These are phyloP conservation scores for Yarrowia divulgata DNA, from an alignment of 805 yeast species.

Conservation along the genomic window DNA sequence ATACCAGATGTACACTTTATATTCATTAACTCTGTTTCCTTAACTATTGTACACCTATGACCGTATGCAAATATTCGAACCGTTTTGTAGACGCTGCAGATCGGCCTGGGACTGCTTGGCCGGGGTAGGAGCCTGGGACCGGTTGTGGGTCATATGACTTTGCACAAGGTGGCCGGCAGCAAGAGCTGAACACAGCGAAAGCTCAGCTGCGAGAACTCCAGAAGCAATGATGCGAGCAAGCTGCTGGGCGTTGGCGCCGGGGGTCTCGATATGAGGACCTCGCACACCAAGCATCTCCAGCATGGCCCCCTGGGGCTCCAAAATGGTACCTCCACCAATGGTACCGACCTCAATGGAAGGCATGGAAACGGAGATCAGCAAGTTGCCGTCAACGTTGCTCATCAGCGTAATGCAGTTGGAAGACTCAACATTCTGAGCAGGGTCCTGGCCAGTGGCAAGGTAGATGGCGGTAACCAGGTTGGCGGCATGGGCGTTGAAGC, in stretches of 20 bases:
- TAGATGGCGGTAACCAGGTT: constrained; percentile 93
- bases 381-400: constrained; percentile 79
- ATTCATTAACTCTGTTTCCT: constrained; percentile 36
- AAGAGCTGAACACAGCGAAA: constrained; percentile 91
- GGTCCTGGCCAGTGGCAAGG: constrained; percentile 98
- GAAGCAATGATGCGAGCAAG: constrained; percentile 92
- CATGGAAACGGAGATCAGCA: constrained; percentile 96
- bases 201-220: constrained; percentile 94
- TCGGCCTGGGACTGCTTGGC: constrained; percentile 52
- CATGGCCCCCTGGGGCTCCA: constrained; percentile 97
- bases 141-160: constrained; percentile 95
- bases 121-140: constrained; percentile 63
- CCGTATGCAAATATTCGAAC: constrained; percentile 76
- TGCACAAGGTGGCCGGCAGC: constrained; percentile 99
- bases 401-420: constrained; percentile 97
- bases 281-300: constrained; percentile 90
- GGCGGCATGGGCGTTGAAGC: constrained; percentile 98
- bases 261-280: constrained; percentile 92
- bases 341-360: constrained; percentile 99
- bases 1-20: constrained; percentile 26
- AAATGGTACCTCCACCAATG: constrained; percentile 97
- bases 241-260: constrained; percentile 94
- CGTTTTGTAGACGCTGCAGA: constrained; percentile 65
- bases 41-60: constrained; percentile 42
- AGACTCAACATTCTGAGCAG: constrained; percentile 98